Evolutionary conservation across 2,329 filamentous ascomycete species (phyloP).

Genomic region (Cercospora berteroae): DNA sequence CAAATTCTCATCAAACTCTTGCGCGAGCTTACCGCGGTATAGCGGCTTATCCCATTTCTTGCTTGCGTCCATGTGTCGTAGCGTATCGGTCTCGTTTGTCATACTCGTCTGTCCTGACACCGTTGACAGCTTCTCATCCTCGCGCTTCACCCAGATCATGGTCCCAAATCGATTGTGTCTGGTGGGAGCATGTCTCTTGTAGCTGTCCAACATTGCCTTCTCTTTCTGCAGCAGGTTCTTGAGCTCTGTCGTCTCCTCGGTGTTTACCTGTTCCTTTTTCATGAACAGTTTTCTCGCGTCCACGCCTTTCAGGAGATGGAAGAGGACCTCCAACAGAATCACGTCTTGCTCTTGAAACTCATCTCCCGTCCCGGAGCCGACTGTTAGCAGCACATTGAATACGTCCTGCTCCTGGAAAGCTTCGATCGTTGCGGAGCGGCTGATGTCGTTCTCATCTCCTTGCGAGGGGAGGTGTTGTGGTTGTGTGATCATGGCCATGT

Average conservation of each 20-base stretch:
- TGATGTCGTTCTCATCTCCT: constrained; percentile 86
- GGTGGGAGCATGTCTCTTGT: constrained; percentile 75
- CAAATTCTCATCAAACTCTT: constrained; percentile 54
- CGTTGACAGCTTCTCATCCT: constrained; percentile 78
- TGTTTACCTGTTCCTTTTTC: constrained; percentile 68
- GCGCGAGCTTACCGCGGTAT: constrained; percentile 44
- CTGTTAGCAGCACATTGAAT: constrained; percentile 76
- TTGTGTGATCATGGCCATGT: constrained; percentile 79
- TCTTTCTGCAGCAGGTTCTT: constrained; percentile 76
- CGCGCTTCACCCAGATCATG: constrained; percentile 93
- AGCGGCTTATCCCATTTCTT: constrained; percentile 88
- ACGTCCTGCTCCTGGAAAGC: constrained; percentile 89
- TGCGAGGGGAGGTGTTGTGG: constrained; percentile 71
- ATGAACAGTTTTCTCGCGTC: constrained; percentile 83
- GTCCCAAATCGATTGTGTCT: constrained; percentile 93
- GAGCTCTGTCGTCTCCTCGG: constrained; percentile 70
- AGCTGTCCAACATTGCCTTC: constrained; percentile 73
- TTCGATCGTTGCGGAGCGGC: constrained; percentile 81
- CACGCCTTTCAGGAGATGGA: constrained; percentile 87
- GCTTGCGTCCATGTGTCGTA: constrained; percentile 83
- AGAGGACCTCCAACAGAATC: constrained; percentile 85
- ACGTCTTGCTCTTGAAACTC: constrained; percentile 90
- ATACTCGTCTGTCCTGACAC: constrained; percentile 87
- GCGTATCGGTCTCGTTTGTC: constrained; percentile 66
- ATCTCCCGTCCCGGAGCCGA: constrained; percentile 89